These are phyloP conservation scores for Mrakia gelida DNA, from an alignment of 768 basidiomycete species.

Conservation along the genomic window DNA sequence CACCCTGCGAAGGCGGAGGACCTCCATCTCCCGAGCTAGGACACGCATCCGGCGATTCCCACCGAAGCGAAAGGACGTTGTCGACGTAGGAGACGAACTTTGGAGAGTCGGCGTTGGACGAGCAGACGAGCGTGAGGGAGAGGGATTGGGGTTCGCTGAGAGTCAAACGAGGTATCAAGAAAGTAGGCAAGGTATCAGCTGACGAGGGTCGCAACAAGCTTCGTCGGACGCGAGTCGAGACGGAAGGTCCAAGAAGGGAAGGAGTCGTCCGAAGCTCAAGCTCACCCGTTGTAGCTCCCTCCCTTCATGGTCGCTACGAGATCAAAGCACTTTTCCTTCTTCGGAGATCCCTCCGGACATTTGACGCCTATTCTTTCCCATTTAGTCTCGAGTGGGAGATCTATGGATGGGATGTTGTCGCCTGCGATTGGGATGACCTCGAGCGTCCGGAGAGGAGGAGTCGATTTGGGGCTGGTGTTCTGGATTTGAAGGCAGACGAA, in stretches of 20 bases:
- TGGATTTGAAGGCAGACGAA: slow-evolving; percentile 41
- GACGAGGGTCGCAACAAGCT: too few species aligned
- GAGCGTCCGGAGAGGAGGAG: slow-evolving; percentile 39
- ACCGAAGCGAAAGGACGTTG: slow-evolving; percentile 38
- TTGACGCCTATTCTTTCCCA: slow-evolving; percentile 36
- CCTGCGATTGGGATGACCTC: slow-evolving; percentile 42
- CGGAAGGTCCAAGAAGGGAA: neutral
- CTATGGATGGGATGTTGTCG: too few species aligned
- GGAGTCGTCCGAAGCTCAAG: slow-evolving; percentile 7
- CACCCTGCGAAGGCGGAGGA: neutral
- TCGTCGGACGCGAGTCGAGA: neutral
- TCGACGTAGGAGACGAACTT: slow-evolving; percentile 39
- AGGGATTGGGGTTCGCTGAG: slow-evolving; percentile 38
- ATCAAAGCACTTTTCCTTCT: slow-evolving; percentile 38
- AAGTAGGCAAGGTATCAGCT: neutral
- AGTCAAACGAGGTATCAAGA: neutral
- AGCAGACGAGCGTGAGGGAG: slow-evolving; percentile 41
- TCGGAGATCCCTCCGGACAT: slow-evolving; percentile 31
- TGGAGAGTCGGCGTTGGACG: slow-evolving; percentile 33
- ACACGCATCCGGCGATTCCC: slow-evolving; percentile 43
- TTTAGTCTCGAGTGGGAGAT: slow-evolving; percentile 34
- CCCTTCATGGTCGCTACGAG: slow-evolving; percentile 38
- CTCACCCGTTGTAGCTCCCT: slow-evolving; percentile 44
- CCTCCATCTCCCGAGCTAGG: slow-evolving; percentile 25
- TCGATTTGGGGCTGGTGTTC: slow-evolving; percentile 40